A percentile compares a stretch with the other conserved stretches of the same genome.
phyloP scores from a whole-genome alignment of 164 flowering plant species.

The Vitis riparia region DNA sequence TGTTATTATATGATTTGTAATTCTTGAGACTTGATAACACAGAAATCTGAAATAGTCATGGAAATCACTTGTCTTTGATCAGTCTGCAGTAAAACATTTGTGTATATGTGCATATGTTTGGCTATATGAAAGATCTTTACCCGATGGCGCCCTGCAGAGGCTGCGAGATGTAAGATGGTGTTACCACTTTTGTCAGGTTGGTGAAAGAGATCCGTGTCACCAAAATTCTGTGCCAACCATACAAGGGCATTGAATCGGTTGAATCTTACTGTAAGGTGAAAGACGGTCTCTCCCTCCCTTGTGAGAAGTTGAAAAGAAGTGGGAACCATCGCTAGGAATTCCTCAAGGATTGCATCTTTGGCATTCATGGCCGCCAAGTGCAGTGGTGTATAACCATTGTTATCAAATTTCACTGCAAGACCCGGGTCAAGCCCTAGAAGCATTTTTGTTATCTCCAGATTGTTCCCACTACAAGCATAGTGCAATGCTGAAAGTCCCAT shows the following conservation, averaged over 20 bases:
- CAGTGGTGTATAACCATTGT: conserved; percentile 23
- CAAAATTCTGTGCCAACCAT: conserved; percentile 1
- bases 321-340: conserved; percentile 9
- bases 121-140: conserved; percentile 6
- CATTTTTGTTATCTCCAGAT: conserved; percentile 12
- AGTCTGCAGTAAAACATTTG: no score
- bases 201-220: conserved; percentile 2
- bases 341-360: conserved; percentile 5
- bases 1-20: not conserved
- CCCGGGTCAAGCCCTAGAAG: conserved; percentile 11
- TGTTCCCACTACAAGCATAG: conserved; percentile 18
- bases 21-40: not conserved
- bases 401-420: conserved; percentile 9
- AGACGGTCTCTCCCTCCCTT: conserved; percentile 20
- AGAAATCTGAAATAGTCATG: not conserved
- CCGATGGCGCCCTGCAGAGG: conserved; percentile 1
- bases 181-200: conserved; percentile 18
- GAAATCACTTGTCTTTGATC: not conserved
- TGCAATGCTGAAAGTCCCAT: conserved; percentile 23
- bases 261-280: conserved; percentile 20
- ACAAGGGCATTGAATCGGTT: conserved; percentile 8
- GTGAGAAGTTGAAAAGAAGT: conserved; percentile 11
- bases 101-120: no score
- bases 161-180: conserved; percentile 25
- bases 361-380: conserved; percentile 26